Evolutionary conservation across 805 yeast genomes (phyloP).

Genomic region (Kodamaea hsintzibuensis): DNA sequence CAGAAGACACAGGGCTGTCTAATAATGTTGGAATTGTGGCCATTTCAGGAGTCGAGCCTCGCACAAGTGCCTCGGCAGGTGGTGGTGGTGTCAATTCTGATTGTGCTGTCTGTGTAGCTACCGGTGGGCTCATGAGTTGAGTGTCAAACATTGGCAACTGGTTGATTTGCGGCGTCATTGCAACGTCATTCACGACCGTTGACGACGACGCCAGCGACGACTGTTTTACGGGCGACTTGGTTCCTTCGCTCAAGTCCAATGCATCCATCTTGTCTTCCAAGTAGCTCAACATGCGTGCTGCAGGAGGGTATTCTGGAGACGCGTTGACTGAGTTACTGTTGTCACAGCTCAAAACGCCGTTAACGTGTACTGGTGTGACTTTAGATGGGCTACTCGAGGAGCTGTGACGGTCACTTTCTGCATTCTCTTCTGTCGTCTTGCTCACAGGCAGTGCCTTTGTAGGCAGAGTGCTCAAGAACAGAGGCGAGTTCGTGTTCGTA

Average conservation of each 20-base stretch:
- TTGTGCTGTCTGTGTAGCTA: not conserved
- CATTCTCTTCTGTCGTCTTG: slow-evolving; percentile 15
- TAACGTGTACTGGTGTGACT: slow-evolving; percentile 45
- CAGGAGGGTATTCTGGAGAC: slow-evolving; percentile 17
- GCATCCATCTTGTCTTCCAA: slow-evolving; percentile 47
- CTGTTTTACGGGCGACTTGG: slow-evolving; percentile 9
- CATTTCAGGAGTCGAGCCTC: slow-evolving; percentile 4
- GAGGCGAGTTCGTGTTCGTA: slow-evolving; percentile 30
- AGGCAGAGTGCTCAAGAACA: slow-evolving; percentile 42
- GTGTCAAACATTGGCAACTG: slow-evolving; percentile 32
- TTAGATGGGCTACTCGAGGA: not conserved
- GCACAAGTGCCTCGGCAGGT: not conserved
- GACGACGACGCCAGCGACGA: slow-evolving; percentile 8
- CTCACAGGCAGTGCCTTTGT: slow-evolving; percentile 31
- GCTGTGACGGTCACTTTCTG: slow-evolving; percentile 7
- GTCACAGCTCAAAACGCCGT: slow-evolving; percentile 39
- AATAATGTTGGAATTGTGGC: slow-evolving; percentile 2
- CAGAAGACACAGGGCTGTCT: slow-evolving; percentile 8
- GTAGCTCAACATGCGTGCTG: slow-evolving; percentile 38
- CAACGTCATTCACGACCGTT: slow-evolving; percentile 4
- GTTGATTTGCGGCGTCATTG: slow-evolving; percentile 30
- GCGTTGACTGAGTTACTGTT: slow-evolving; percentile 11
- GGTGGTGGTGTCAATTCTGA: not conserved
- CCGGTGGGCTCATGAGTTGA: slow-evolving; percentile 10
- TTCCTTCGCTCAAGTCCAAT: slow-evolving; percentile 33